Percentiles rank a stretch among this genome's conserved stretches.
phyloP scores from a whole-genome alignment of 148 eudicot genomes.

The Camellia granthamiana region DNA sequence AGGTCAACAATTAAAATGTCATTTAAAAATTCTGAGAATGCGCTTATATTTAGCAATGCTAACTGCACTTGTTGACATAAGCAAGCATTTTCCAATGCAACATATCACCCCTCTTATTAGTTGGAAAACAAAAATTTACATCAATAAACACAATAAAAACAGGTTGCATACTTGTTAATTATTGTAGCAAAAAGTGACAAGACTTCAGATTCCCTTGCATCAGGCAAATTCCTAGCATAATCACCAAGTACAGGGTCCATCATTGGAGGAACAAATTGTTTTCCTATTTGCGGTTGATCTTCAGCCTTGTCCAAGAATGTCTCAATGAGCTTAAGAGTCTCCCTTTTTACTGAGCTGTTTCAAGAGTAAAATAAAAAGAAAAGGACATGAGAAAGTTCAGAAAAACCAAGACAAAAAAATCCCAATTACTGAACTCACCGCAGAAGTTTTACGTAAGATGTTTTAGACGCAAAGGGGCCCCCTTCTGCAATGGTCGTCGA shows the following conservation, averaged over 20 bases:
- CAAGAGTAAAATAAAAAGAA: slow-evolving; percentile 13
- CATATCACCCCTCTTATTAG: background rate
- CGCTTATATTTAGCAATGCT: too few species aligned
- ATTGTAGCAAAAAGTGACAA: slow-evolving; percentile 92
- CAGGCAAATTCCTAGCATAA: slow-evolving; percentile 93
- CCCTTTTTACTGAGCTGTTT: slow-evolving; percentile 91
- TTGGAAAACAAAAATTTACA: too few species aligned
- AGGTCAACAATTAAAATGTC: background rate
- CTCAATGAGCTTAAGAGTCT: slow-evolving; percentile 93
- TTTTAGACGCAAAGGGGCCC: slow-evolving; percentile 77
- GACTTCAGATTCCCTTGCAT: slow-evolving; percentile 99
- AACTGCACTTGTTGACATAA: background rate
- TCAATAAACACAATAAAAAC: background rate
- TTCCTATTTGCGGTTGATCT: slow-evolving; percentile 91
- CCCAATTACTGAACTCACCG: slow-evolving; percentile 43
- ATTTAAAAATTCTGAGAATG: background rate
- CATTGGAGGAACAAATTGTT: slow-evolving; percentile 99
- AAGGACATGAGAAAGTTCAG: background rate
- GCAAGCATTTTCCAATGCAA: background rate
- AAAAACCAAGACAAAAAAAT: background rate
- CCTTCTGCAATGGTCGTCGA: slow-evolving; percentile 85
- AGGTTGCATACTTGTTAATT: slow-evolving; percentile 73
- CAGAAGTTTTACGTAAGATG: slow-evolving; percentile 88
- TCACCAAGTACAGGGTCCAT: slow-evolving; percentile 99
- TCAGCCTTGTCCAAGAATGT: slow-evolving; percentile 98